Percentiles rank a stretch among this genome's conserved stretches.
Evolutionary conservation across 306 rosid species (phyloP).

Genomic region (Pyrus bretschneideri): DNA sequence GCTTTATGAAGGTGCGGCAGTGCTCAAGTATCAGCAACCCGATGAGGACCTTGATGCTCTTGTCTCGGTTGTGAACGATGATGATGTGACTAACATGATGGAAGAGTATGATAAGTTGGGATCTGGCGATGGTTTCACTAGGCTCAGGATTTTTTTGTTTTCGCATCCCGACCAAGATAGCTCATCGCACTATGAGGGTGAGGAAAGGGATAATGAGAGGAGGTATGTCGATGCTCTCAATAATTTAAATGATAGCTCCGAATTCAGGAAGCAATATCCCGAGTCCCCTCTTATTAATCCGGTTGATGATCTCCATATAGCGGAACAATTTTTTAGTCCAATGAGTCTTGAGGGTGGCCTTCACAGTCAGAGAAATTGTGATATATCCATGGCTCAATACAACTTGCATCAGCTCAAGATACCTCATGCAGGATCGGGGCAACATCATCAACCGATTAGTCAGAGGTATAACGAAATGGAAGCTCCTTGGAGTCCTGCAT

Average conservation of each 20-base stretch:
- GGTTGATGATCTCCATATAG: conserved; percentile 50
- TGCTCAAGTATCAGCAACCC: conserved; percentile 92
- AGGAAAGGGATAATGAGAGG: conserved; percentile 81
- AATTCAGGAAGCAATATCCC: conserved; percentile 53
- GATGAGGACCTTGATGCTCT: conserved; percentile 98
- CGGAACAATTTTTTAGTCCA: conserved; percentile 59
- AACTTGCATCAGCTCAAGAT: conserved; percentile 53
- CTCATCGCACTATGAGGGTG: conserved; percentile 70
- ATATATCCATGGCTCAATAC: conserved; percentile 41
- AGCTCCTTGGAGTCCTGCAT: conserved; percentile 81
- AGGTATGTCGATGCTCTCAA: conserved; percentile 94
- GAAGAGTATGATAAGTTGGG: conserved; percentile 97
- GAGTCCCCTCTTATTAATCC: conserved; percentile 49
- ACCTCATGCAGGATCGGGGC: conserved; percentile 55
- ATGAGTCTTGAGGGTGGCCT: conserved; percentile 54
- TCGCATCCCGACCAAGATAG: conserved; percentile 67
- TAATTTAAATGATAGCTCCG: conserved; percentile 65
- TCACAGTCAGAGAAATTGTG: conserved; percentile 72
- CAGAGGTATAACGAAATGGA: conserved; percentile 80
- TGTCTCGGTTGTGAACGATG: conserved; percentile 92
- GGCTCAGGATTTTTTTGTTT: conserved; percentile 91
- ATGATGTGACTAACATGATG: conserved; percentile 96
- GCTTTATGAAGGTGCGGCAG: conserved; percentile 73
- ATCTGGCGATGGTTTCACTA: conserved; percentile 77
- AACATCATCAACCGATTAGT: conserved; percentile 52